phyloP scores from a whole-genome alignment of 768 basidiomycete genomes.

The Amylocystis lapponica region DNA sequence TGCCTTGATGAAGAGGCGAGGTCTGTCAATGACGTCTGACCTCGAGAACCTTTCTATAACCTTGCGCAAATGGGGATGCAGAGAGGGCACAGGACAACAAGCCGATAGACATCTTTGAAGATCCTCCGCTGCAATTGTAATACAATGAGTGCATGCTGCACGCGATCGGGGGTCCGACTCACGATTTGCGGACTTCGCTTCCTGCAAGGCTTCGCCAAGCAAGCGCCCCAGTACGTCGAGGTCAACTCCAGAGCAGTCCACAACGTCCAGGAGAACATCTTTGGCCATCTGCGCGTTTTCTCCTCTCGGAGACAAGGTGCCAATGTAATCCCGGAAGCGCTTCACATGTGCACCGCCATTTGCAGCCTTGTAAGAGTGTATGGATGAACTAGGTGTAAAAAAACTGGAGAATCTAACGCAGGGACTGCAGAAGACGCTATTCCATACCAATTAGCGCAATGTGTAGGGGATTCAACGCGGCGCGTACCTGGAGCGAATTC shows the following conservation, averaged over 20 bases:
- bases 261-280: slow-evolving; percentile 53
- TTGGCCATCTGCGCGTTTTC: slow-evolving; percentile 63
- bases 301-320: slow-evolving; percentile 46
- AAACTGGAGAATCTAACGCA: slow-evolving; percentile 29
- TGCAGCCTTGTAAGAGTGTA: slow-evolving; percentile 47
- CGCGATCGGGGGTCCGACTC: slow-evolving; percentile 3
- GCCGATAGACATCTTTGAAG: slow-evolving; percentile 47
- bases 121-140: slow-evolving; percentile 39
- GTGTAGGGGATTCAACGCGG: background rate
- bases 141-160: background rate
- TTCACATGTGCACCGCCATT: slow-evolving; percentile 46
- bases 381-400: slow-evolving; percentile 63
- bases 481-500: background rate
- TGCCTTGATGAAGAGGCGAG: slow-evolving; percentile 67
- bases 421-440: slow-evolving; percentile 5
- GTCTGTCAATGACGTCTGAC: slow-evolving; percentile 52
- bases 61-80: slow-evolving; percentile 38
- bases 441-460: no score
- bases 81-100: slow-evolving; percentile 49
- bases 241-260: slow-evolving; percentile 62
- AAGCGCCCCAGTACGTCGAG: slow-evolving; percentile 44
- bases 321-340: slow-evolving; percentile 49
- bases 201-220: slow-evolving; percentile 34
- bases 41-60: slow-evolving; percentile 41
- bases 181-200: slow-evolving; percentile 22